Percentiles rank a stretch among this genome's conserved stretches.
These are phyloP conservation scores for Ramichloridium luteum DNA, from an alignment of 2,329 filamentous ascomycete species.

Conservation along the genomic window DNA sequence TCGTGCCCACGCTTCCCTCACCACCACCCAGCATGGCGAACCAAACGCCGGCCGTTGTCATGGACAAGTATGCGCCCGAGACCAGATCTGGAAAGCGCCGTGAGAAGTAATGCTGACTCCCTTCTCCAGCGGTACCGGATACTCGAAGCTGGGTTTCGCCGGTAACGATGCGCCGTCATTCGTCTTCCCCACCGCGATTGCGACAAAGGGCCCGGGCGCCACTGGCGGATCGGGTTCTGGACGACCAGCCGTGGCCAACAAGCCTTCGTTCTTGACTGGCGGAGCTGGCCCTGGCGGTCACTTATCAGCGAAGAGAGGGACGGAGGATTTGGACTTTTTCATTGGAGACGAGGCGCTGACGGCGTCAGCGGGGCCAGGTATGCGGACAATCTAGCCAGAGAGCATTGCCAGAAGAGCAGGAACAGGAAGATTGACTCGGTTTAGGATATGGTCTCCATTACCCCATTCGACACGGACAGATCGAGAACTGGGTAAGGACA, in stretches of 20 bases:
- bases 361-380: constrained; percentile 71
- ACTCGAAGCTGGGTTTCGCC: constrained; percentile 98
- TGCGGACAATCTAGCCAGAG: constrained; percentile 11
- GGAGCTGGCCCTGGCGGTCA: constrained; percentile 74
- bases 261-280: constrained; percentile 87
- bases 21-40: constrained; percentile 75
- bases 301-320: constrained; percentile 82
- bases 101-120: constrained; percentile 15
- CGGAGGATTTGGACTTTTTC: constrained; percentile 96
- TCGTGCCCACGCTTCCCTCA: no score
- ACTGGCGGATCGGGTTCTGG: constrained; percentile 68
- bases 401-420: constrained; percentile 1
- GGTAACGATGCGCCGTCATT: constrained; percentile 98
- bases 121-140: constrained; percentile 81
- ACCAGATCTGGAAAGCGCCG: constrained; percentile 1
- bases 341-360: constrained; percentile 92
- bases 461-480: constrained; percentile 92
- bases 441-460: constrained; percentile 94
- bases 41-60: constrained; percentile 99
- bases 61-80: constrained; percentile 75
- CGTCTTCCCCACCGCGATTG: constrained; percentile 97
- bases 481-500: constrained; percentile 80
- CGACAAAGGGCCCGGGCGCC: constrained; percentile 64
- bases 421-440: constrained; percentile 6
- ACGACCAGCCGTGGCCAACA: constrained; percentile 80